Evolutionary conservation across 208 protist genomes (phyloP).

Genomic region (Entamoeba moshkovskii): DNA sequence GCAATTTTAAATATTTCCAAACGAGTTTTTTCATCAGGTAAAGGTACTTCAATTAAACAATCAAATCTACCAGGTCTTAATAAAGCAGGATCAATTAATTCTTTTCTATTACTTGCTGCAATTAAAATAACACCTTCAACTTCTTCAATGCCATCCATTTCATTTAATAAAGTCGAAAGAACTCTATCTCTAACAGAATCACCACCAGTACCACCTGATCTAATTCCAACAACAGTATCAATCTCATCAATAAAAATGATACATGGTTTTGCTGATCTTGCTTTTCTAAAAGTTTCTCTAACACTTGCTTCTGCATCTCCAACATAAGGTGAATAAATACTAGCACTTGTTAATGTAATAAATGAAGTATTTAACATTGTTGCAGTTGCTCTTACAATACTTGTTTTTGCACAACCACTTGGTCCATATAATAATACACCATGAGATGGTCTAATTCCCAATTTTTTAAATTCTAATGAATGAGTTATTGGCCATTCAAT

Average conservation of each 20-base stretch:
- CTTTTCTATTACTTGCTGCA: slow-evolving; percentile 86
- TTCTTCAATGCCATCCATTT: slow-evolving; percentile 81
- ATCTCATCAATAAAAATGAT: slow-evolving; percentile 79
- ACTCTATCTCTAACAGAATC: slow-evolving; percentile 67
- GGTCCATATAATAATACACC: slow-evolving; percentile 14
- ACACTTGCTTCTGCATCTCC: slow-evolving; percentile 75
- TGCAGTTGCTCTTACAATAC: slow-evolving; percentile 68
- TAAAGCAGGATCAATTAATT: slow-evolving; percentile 42
- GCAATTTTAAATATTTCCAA: slow-evolving; percentile 24
- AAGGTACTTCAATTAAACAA: slow-evolving; percentile 7
- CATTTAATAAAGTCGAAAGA: slow-evolving; percentile 83
- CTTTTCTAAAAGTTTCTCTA: slow-evolving; percentile 64
- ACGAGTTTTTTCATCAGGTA: slow-evolving; percentile 19
- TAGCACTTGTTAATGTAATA: slow-evolving; percentile 60
- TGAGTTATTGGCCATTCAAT: slow-evolving; percentile 1
- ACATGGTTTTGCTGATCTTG: slow-evolving; percentile 59
- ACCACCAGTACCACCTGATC: slow-evolving; percentile 29
- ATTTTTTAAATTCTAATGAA: not conserved
- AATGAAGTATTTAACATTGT: slow-evolving; percentile 60
- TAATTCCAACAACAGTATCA: slow-evolving; percentile 38
- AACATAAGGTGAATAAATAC: slow-evolving; percentile 72
- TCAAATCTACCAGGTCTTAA: slow-evolving; percentile 34
- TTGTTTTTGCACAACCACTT: slow-evolving; percentile 66
- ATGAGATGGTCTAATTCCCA: not conserved
- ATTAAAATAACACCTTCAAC: slow-evolving; percentile 74